Conservation (phyloP, 108 stramenopile species). For the Pseudonitzschia multiseries region DNA sequence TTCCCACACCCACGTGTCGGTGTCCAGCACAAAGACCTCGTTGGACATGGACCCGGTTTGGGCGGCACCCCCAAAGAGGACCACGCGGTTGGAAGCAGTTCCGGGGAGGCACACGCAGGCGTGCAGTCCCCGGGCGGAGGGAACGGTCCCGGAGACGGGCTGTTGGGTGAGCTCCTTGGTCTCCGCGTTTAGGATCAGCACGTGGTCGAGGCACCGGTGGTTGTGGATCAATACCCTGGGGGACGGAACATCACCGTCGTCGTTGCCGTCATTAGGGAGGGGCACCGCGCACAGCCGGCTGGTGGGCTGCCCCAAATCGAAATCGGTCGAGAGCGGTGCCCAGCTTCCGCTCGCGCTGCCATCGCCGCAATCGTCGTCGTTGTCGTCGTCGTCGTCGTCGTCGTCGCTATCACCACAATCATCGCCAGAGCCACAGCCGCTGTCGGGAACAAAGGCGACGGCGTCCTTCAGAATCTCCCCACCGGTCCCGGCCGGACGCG, state of each 20-base stretch:
- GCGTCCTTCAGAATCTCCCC: conserved; percentile 63
- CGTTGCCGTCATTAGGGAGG: conserved; percentile 15
- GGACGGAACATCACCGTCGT: too few species aligned
- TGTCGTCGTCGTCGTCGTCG: too few species aligned
- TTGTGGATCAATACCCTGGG: conserved; percentile 61
- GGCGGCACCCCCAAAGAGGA: conserved; percentile 69
- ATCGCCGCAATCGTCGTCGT: too few species aligned
- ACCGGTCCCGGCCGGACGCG: conserved; percentile 58
- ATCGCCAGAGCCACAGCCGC: too few species aligned
- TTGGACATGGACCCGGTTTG: conserved; percentile 68
- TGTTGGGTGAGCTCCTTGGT: conserved; percentile 28
- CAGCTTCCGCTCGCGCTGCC: conserved; percentile 21
- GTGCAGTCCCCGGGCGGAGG: conserved; percentile 66
- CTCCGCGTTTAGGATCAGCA: conserved; percentile 42
- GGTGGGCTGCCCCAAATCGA: conserved; percentile 60
- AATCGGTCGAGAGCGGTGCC: conserved; percentile 11
- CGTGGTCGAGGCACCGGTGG: conserved; percentile 69
- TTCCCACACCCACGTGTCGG: conserved; percentile 63
- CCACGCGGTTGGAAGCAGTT: conserved; percentile 14
- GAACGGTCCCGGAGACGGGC: conserved; percentile 43
- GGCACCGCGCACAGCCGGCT: conserved; percentile 67
- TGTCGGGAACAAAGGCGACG: conserved; percentile 20
- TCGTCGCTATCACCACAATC: too few species aligned
- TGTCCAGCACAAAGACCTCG: conserved; percentile 64
- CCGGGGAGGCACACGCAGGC: conserved; percentile 36